Evolutionary conservation across 192 early-diverging fungal species (phyloP), one percentile per base, ranked within the genome.

Genomic region (Mortierella antarctica): DNA sequence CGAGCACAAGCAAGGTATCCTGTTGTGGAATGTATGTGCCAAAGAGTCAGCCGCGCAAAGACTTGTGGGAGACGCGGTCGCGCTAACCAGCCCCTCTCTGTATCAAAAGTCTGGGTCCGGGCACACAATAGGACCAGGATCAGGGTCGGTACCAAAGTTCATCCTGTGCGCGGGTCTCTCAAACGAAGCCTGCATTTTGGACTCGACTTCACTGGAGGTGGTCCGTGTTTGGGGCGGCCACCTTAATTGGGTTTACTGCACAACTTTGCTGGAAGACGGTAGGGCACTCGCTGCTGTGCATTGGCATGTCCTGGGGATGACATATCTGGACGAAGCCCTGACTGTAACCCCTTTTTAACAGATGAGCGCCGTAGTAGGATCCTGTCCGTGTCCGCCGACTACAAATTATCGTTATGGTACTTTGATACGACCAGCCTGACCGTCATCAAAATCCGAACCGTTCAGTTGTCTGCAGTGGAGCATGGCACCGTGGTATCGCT

Each of bases 161-260:
- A 82, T 90, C 20, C 65, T 88, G 12, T 90, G 89, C 42, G 85
- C 80, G 44, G 89, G 89, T 9, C 73, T 84, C 18, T 76, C 85
- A 11, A 85, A 85, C 65, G 87, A 88, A 20, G 87, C 88, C 3
- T 79, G 72, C 18, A 87, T 90, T 45, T 44, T 90, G 39, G 84
- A 88, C 64, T 67, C 85, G 7, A 82, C 82, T 12, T 84, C 86
- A 1, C 62, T 90, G 13, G 86, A 89, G 78, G 68, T 88, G 46
- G 82, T 90, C 11, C 67, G 89, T 55, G 84, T 90, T 14, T 90
- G 89, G 89, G 86, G 83, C 18, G 87, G 87, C 2, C 89, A 90
- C 61, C 53, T 79, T 40, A 83, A 88, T 57, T 90, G 89, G 89
- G 86, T 85, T 12, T 67, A 75, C 42, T 87, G 86, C 62, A 88